Evolutionary conservation across 208 protist genomes (phyloP).

Genomic region (Leishmania lainsoni): DNA sequence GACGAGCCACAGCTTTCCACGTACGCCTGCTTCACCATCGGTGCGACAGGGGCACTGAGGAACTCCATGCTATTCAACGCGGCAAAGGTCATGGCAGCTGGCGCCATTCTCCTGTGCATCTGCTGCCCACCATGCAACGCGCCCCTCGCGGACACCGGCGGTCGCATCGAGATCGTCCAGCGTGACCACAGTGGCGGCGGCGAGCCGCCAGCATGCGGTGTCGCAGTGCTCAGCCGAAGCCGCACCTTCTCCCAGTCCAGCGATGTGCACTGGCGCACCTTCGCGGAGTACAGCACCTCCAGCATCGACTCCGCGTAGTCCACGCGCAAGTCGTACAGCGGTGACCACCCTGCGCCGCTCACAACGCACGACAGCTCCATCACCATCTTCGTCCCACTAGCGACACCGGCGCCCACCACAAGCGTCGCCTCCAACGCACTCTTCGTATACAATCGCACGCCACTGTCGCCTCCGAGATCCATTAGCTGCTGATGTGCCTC

Average conservation of each 20-base stretch:
- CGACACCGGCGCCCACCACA: conserved; percentile 20
- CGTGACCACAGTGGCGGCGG: conserved; percentile 33
- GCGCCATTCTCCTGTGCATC: neutral
- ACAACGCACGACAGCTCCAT: conserved; percentile 46
- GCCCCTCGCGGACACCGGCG: neutral
- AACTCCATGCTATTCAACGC: neutral
- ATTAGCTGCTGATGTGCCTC: conserved; percentile 6
- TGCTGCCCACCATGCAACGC: neutral
- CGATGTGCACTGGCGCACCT: conserved; percentile 45
- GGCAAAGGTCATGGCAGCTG: neutral
- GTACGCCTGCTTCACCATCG: conserved; percentile 19
- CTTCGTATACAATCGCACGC: conserved; percentile 24
- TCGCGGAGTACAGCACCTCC: conserved; percentile 53
- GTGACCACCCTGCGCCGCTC: conserved; percentile 43
- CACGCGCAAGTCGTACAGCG: conserved; percentile 56
- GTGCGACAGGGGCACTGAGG: conserved; percentile 17
- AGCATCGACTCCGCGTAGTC: conserved; percentile 31
- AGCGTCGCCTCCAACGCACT: conserved; percentile 26
- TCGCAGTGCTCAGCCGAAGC: conserved; percentile 55
- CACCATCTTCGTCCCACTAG: conserved; percentile 21
- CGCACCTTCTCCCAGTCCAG: conserved; percentile 59
- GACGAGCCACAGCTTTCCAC: conserved; percentile 24
- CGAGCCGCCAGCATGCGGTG: conserved; percentile 37
- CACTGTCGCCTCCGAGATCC: conserved; percentile 20
- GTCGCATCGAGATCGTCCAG: conserved; percentile 44